Evolutionary conservation across 176 grass and related monocot genomes (phyloP).

Genomic region (Carex littledalei): DNA sequence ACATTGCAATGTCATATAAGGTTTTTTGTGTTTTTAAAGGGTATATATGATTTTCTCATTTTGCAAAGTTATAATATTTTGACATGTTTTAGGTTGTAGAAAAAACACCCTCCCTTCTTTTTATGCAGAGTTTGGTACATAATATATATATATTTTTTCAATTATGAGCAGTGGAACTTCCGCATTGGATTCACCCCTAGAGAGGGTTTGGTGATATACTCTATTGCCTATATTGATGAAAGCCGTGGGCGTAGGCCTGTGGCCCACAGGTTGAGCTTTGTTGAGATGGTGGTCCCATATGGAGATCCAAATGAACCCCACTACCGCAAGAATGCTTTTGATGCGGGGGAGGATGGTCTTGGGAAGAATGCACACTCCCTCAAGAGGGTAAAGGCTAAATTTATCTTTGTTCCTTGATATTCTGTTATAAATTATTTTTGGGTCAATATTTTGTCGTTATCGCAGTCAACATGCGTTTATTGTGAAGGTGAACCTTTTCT

Average conservation of each 20-base stretch:
- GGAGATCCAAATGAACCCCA: conserved; percentile 98
- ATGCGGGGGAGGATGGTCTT: conserved; percentile 98
- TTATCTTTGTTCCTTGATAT: neutral
- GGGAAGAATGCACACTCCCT: conserved; percentile 99
- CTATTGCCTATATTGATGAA: conserved; percentile 93
- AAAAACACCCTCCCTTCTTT: neutral
- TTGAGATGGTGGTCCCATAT: conserved; percentile 99
- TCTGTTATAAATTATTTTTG: neutral
- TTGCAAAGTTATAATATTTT: neutral
- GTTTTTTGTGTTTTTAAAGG: neutral
- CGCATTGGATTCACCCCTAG: conserved; percentile 98
- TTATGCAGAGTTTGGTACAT: neutral
- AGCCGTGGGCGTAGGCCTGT: conserved; percentile 87
- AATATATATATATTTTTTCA: neutral
- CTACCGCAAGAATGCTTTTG: conserved; percentile 99
- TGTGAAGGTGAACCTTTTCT: neutral
- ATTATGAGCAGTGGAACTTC: conserved; percentile 75
- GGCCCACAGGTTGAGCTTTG: conserved; percentile 94
- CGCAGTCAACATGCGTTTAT: neutral
- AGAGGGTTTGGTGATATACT: conserved; percentile 94
- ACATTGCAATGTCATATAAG: neutral
- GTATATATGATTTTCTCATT: neutral
- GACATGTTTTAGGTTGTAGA: neutral
- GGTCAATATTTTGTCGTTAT: neutral
- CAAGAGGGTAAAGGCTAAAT: conserved; percentile 51